Evolutionary conservation across 2,329 filamentous ascomycete species (phyloP), one percentile per base, ranked within the genome.

Genomic region (Stagonosporopsis cucurbitacearum): DNA sequence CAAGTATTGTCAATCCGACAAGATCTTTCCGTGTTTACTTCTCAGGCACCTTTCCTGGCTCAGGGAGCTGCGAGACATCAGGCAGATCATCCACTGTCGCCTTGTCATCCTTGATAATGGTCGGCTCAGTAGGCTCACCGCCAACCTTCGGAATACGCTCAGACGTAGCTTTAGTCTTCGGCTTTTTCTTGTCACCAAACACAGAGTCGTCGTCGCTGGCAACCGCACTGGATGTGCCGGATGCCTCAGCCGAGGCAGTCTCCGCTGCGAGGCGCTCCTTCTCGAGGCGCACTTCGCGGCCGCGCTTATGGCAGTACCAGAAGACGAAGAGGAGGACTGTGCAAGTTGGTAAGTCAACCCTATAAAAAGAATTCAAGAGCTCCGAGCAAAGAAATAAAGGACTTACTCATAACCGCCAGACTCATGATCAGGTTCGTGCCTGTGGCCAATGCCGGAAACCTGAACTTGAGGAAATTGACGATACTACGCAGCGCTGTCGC

Each of bases 241-340:
- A 73, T 2, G 63, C 67, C 28, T 68, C 59, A 1, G 63, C 65
- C 11, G 69, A 67, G 3, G 64, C 66, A 8, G 72, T 73, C 67
- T 74, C 63, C 42, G 69, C 62, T 42, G 69, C 64, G 15, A 81
- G 71, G 13, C 80, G 77, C 60, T 85, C 84, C 46, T 80, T 85
- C 70, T 89, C 88, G 12, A 98, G 84, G 46, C 95, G 86, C 6
- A 87, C 88, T 78, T 99, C 94, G 40, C 87, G 87, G 35, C 95
- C 95, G 50, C 95, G 90, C 80, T 98, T 98, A 78, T 98, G 89
- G 78, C 93, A 98, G 78, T 98, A 99, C 93, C 94, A 99, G 67
- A 98, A 88, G 40, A 96, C 91, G 72, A 96, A 95, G 53, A 99
- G 84, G 15, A 98, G 83, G 50, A 98, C 91, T 76, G 47, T 1